Percentiles rank a stretch among this genome's conserved stretches.
Evolutionary conservation across 257 asterid genomes (phyloP).

Genomic region (Solanum pennellii): DNA sequence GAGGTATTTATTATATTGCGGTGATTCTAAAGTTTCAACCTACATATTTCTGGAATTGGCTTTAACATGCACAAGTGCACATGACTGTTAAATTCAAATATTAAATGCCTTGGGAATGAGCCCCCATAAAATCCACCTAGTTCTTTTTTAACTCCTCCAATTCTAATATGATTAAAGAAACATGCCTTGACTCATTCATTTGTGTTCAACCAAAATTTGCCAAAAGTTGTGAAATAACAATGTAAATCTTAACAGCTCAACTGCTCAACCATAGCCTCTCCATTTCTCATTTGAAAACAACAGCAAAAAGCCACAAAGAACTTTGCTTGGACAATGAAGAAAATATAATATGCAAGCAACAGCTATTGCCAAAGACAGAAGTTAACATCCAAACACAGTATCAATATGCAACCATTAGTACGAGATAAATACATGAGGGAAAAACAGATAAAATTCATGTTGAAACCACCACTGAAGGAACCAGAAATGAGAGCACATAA

Average conservation of each 20-base stretch:
- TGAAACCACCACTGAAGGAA: neutral
- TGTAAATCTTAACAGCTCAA: neutral
- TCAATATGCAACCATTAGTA: neutral
- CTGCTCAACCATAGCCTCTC: neutral
- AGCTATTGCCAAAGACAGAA: neutral
- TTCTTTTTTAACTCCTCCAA: neutral
- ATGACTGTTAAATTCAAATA: neutral
- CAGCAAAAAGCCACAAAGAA: neutral
- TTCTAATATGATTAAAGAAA: neutral
- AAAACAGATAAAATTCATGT: neutral
- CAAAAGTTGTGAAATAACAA: neutral
- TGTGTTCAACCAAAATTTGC: neutral
- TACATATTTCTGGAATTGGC: neutral
- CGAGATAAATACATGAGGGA: neutral
- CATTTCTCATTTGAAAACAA: neutral
- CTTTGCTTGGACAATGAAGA: neutral
- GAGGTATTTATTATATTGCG: neutral
- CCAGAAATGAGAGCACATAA: neutral
- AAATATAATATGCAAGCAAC: neutral
- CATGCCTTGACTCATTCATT: neutral
- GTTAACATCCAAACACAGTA: neutral
- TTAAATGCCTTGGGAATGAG: neutral
- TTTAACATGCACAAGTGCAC: neutral
- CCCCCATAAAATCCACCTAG: neutral
- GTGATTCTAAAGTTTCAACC: neutral